phyloP scores from a whole-genome alignment of 2,329 filamentous ascomycete genomes.

The Neonectria sp. region DNA sequence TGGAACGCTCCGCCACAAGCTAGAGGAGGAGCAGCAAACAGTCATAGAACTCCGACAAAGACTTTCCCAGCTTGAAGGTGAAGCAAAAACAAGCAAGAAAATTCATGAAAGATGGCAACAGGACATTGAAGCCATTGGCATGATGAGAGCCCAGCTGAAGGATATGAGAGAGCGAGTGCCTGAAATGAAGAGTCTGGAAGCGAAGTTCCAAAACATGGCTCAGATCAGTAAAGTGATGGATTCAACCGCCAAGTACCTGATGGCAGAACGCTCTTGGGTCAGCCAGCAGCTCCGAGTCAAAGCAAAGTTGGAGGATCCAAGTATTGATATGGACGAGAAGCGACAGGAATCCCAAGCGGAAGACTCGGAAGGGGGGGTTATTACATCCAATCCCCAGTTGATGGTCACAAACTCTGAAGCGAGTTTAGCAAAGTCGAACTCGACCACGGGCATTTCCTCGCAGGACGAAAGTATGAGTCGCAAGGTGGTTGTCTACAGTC shows the following conservation, averaged over 20 bases:
- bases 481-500: conserved; percentile 54
- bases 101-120: conserved; percentile 47
- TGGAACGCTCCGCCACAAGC: conserved; percentile 22
- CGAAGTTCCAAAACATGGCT: conserved; percentile 45
- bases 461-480: conserved; percentile 38
- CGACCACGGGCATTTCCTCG: conserved; percentile 5
- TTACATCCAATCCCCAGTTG: background rate
- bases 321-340: background rate
- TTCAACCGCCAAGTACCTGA: conserved; percentile 49
- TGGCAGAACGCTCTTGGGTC: conserved; percentile 50
- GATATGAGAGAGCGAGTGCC: conserved; percentile 43
- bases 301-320: background rate
- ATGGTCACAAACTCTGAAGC: background rate
- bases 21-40: conserved; percentile 33
- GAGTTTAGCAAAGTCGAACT: background rate
- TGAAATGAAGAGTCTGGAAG: conserved; percentile 44
- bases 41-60: conserved; percentile 34
- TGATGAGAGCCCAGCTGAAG: conserved; percentile 44
- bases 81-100: conserved; percentile 34
- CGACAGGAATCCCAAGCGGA: background rate
- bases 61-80: conserved; percentile 41
- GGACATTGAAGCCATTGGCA: conserved; percentile 48
- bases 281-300: conserved; percentile 39
- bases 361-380: background rate
- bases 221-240: conserved; percentile 48